Conservation (phyloP, 2,329 filamentous ascomycete species). For the Beauveria sp. region DNA sequence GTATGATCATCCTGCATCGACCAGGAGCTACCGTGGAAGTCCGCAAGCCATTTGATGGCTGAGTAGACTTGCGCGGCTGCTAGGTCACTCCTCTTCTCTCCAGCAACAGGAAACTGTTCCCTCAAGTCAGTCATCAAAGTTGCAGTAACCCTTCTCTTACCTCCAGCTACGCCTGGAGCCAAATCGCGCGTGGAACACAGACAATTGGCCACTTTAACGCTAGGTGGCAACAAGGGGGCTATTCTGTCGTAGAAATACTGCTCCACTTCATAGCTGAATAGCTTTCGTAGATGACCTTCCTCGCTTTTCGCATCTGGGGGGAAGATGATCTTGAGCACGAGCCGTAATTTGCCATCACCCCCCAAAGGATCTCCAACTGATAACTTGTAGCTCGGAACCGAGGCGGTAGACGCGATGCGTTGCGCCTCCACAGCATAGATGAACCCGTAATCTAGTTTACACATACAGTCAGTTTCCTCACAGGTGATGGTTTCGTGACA, state of each 20-base stretch:
- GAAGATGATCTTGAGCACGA: conserved; percentile 54
- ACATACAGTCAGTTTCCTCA: neutral
- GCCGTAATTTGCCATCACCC: conserved; percentile 21
- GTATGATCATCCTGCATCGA: conserved; percentile 20
- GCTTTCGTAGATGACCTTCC: conserved; percentile 57
- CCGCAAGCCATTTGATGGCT: conserved; percentile 54
- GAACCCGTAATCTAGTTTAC: conserved; percentile 37
- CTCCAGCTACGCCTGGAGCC: conserved; percentile 18
- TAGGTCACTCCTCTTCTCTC: conserved; percentile 43
- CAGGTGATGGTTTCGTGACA: too few species aligned
- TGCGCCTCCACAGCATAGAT: conserved; percentile 47
- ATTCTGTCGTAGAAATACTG: conserved; percentile 56
- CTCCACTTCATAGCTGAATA: conserved; percentile 60
- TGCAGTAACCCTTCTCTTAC: conserved; percentile 36
- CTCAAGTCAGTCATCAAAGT: conserved; percentile 52
- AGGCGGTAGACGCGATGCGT: conserved; percentile 16
- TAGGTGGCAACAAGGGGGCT: conserved; percentile 37
- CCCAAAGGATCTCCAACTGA: neutral
- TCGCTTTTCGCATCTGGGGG: conserved; percentile 38
- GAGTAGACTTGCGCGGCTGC: conserved; percentile 39
- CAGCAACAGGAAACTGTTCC: conserved; percentile 44
- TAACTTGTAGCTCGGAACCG: conserved; percentile 3
- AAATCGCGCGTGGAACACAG: conserved; percentile 32
- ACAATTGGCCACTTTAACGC: conserved; percentile 42
- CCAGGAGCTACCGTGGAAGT: conserved; percentile 53